Evolutionary conservation across 495 filamentous ascomycete genomes (phyloP), one percentile per base, ranked within the genome.

Genomic region (Neurospora hispaniola): DNA sequence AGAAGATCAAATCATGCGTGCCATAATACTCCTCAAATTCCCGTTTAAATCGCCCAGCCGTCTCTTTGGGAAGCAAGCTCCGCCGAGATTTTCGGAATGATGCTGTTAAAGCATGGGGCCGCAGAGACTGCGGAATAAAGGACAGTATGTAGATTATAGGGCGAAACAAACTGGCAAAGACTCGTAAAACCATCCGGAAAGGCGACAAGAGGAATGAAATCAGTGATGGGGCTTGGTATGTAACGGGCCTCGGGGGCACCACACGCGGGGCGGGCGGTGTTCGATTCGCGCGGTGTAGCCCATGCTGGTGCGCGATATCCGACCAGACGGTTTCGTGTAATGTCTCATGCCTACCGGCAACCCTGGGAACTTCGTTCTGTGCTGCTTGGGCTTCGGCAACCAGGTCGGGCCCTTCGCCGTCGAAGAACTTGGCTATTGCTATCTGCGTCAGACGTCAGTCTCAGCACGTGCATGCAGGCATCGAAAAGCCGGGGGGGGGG

Each of bases 1-100:
- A 87, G 80, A 95, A 97, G 0, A 88, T 86, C 14, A 98, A 81
- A 18, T 82, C 80, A 74, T 91, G 85, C 11, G 82, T 80, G 4
- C 92, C 93, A 80, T 97, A 96, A 75, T 96, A 92, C 78, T 98
- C 96, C 79, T 97, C 93, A 76, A 99, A 97, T 72, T 97, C 93
- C 4, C 94, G 89, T 75, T 91, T 90, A 78, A 98, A 96, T 54
- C 96, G 85, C 42, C 92, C 90, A 0, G 95, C 94, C 0, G 94
- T 95, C 78, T 98, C 96, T 43, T 92, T 88, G 3, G 96, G 93
- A 73, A 89, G 90, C 20, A 97, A 82, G 10, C 92, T 84, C 75
- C 92, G 86, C 48, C 95, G 88, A n/a, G 86, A 83, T 48, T 85
- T 86, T 6, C 88, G 84, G 72, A 87, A 85, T 42, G 77, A 78